Base-by-base conservation (phyloP, 2,329 filamentous ascomycete genomes). In the Penicillium sp. region DNA sequence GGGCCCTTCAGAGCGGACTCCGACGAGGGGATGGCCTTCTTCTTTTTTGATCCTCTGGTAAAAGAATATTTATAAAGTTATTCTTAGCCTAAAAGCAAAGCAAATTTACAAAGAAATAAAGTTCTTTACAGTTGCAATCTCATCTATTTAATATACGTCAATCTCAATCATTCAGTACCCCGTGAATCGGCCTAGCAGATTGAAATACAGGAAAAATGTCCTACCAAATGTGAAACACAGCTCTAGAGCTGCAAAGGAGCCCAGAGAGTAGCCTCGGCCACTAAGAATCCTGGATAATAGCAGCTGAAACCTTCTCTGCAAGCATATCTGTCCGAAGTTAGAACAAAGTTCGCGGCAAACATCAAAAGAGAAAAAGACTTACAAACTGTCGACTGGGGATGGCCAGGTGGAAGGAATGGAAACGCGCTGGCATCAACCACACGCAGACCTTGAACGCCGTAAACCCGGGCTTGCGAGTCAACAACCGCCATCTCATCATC, bases 361-460 rank as follows among this genome's bases (percentile, higher is more conserved):
- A 10, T 1, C 24, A n/a, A 42, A 43, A 35, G 29, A 10, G 1
- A 33, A 12, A 50, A 28, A 50, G 55, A 28, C 27, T 46, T 23
- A 60, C 58, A 60, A 54, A 59, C 53, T 28, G 58, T 56, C 5
- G 56, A 58, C 33, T 60, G 68, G 1, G 71, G 70, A 62, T 75
- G 71, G 10, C 72, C 73, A 6, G 72, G 72, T 1, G 69, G 65
- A 15, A 68, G 49, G 15, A 69, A 63, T 2, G 70, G 69, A 42
- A 72, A 69, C 0, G 64, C 54, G 25, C 63, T 66, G 4, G 65
- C 62, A 59, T 71, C 68, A 8, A 70, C 66, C 1, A 70, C 66
- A 2, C 68, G 57, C 50, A 71, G 44, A 6, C 55, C 53, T 3
- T 60, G 10, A 1, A 67, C 60, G 0, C 67, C 66, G 53, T 55